Evolutionary conservation across 768 basidiomycete genomes (phyloP).

Genomic region (Lentinula sp.): DNA sequence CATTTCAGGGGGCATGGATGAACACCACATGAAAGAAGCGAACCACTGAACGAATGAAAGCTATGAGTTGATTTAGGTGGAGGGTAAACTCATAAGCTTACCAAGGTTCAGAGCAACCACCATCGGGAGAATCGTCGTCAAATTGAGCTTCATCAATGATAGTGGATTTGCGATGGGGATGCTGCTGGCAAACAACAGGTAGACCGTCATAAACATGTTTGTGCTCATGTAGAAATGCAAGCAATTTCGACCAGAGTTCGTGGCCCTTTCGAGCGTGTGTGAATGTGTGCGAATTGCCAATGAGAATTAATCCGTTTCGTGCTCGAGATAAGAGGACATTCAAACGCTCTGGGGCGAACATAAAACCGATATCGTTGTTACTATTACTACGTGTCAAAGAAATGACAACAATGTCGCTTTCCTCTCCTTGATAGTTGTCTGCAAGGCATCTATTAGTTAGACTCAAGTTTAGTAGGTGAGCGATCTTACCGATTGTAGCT

Average conservation of each 20-base stretch:
- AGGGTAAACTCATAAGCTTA: constrained; percentile 20
- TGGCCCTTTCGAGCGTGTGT: constrained; percentile 40
- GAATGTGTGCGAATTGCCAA: constrained; percentile 63
- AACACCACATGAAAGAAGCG: constrained; percentile 38
- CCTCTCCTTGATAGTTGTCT: constrained; percentile 80
- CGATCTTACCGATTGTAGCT: constrained; percentile 54
- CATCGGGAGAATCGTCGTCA: constrained; percentile 46
- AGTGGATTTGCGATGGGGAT: constrained; percentile 32
- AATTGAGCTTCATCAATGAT: constrained; percentile 43
- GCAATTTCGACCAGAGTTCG: constrained; percentile 45
- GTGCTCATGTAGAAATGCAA: constrained; percentile 33
- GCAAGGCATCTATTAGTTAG: constrained; percentile 22
- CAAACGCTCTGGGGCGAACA: constrained; percentile 62
- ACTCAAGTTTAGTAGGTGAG: constrained; percentile 15
- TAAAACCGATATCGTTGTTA: constrained; percentile 58
- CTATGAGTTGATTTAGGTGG: background rate
- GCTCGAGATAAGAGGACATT: constrained; percentile 70
- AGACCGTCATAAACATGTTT: constrained; percentile 53
- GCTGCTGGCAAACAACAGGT: constrained; percentile 52
- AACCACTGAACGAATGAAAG: constrained; percentile 29
- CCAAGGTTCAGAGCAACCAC: constrained; percentile 60
- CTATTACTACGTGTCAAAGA: constrained; percentile 58
- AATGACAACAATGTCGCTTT: constrained; percentile 61
- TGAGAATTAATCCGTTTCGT: constrained; percentile 56
- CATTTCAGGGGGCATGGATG: constrained; percentile 58